Evolutionary conservation across 2,329 filamentous ascomycete species (phyloP).

Genomic region (Pseudogymnoascus sp.): DNA sequence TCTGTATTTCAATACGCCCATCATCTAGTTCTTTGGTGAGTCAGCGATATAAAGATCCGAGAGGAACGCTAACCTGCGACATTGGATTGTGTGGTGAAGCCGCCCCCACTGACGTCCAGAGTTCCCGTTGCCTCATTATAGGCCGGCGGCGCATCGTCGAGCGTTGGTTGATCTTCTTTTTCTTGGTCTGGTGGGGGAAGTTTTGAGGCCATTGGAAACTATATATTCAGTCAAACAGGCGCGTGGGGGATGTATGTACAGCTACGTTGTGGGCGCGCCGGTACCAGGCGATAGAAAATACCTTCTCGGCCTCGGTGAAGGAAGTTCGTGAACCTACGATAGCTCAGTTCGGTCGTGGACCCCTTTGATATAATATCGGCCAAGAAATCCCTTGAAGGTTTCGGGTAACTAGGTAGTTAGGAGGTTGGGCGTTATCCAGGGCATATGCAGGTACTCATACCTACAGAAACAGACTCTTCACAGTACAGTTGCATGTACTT

Average conservation of each 20-base stretch:
- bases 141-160: background rate
- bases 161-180: background rate
- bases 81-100: background rate
- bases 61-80: background rate
- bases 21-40: constrained; percentile 2
- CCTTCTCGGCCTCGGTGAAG: background rate
- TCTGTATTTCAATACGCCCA: background rate
- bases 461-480: too few relatives aligned
- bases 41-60: background rate
- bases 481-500: background rate
- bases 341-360: background rate
- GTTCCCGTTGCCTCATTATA: background rate
- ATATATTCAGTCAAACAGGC: background rate
- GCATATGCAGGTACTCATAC: background rate
- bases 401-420: background rate
- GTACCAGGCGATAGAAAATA: background rate
- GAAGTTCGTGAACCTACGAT: background rate
- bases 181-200: background rate
- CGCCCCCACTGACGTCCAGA: background rate
- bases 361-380: background rate
- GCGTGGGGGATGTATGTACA: background rate
- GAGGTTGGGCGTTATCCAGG: background rate
- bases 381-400: background rate
- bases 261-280: background rate
- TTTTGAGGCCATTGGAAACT: background rate